Percentiles rank a stretch among this genome's conserved stretches.
phyloP scores from a whole-genome alignment of 2,329 filamentous ascomycete genomes.

The Calonectria hongkongensis region DNA sequence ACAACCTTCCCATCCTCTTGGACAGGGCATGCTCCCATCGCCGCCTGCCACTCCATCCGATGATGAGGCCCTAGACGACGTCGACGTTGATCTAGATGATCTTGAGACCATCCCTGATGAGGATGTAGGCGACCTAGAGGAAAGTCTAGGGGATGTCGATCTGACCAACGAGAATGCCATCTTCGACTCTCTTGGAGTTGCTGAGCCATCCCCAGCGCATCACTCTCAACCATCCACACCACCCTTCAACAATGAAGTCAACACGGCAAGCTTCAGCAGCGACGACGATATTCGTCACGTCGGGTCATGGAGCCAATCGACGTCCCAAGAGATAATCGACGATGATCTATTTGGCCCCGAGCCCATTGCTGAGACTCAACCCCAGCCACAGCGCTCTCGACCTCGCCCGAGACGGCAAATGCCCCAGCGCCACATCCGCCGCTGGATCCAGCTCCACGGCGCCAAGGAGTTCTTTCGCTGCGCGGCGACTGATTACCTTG shows the following conservation, averaged over 20 bases:
- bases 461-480: constrained; percentile 19
- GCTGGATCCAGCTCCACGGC: neutral
- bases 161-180: constrained; percentile 7
- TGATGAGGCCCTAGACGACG: constrained; percentile 27
- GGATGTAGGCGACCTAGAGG: constrained; percentile 4
- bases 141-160: neutral
- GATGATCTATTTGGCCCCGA: neutral
- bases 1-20: neutral
- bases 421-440: neutral
- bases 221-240: no score
- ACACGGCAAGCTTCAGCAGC: neutral
- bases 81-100: constrained; percentile 37
- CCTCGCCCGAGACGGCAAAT: neutral
- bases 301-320: constrained; percentile 4
- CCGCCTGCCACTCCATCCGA: neutral
- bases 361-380: neutral
- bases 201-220: neutral
- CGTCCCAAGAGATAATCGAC: neutral
- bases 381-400: neutral
- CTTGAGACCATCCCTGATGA: constrained; percentile 27
- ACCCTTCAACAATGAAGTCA: neutral
- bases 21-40: neutral
- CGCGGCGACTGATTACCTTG: neutral
- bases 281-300: neutral
- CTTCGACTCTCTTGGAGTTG: neutral